phyloP scores from a whole-genome alignment of 768 basidiomycete species.

The Cubamyces sp. region DNA sequence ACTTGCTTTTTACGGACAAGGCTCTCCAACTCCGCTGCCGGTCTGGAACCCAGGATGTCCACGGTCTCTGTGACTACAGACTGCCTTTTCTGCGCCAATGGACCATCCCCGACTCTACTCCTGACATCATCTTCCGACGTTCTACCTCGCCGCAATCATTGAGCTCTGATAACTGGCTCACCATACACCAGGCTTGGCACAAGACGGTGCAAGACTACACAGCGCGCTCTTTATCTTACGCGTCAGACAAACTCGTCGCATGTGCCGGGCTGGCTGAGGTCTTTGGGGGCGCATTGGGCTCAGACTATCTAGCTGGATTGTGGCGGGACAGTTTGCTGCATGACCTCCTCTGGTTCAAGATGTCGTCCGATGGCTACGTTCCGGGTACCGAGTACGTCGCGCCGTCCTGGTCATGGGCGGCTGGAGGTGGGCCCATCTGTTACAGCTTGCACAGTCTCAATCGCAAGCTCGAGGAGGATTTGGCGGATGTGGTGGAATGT shows the following conservation, averaged over 20 bases:
- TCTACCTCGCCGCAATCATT: not conserved
- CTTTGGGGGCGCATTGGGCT: not conserved
- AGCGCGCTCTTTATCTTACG: not conserved
- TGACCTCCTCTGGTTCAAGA: too few species aligned
- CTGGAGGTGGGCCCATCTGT: too few species aligned
- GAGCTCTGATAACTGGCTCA: not conserved
- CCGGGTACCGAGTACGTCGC: too few species aligned
- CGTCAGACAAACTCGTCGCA: constrained; percentile 2
- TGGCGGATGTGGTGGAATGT: too few species aligned
- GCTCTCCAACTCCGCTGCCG: not conserved
- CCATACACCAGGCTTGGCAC: not conserved
- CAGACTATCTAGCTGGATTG: too few species aligned
- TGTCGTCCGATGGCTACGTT: too few species aligned
- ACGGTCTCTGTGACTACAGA: not conserved
- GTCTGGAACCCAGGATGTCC: not conserved
- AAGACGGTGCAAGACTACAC: not conserved
- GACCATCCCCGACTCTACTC: not conserved
- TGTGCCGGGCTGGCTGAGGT: constrained; percentile 1
- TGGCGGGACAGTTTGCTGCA: too few species aligned
- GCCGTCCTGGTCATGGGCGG: too few species aligned
- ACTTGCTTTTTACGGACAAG: not conserved
- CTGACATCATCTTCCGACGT: not conserved
- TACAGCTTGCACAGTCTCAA: too few species aligned
- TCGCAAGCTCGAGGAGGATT: too few species aligned
- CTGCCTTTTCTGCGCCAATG: too few species aligned